Evolutionary conservation across 306 rosid species (phyloP), one percentile per base, ranked within the genome.

Genomic region (Quillaja saponaria): DNA sequence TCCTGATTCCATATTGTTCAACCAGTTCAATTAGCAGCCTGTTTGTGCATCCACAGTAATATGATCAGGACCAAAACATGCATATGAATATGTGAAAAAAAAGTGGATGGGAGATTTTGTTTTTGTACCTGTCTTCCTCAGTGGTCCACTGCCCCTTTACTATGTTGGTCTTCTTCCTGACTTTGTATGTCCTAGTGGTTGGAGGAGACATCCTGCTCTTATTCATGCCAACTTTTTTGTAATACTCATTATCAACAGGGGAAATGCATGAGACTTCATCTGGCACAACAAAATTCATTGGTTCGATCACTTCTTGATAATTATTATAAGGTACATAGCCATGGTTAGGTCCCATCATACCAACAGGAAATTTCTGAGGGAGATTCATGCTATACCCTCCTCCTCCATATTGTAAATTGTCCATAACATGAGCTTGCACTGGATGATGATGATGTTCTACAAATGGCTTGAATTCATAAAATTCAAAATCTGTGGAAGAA

Each of bases 61-160:
- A 7, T 10, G 41, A 28, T 47, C 9, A 18, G 57, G 40, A 57
- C 20, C 0, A 61, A 47, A 40, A 25, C 2, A 25, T 1, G 4
- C 16, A 56, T n/a, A 49, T 13, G 19, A 58, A 45, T 42, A n/a
- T 21, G 11, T 52, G 63, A 47, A 35, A 4, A 7, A 50, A 0
- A 40, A 41, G 38, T 20, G 17, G 34, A 21, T 7, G 8, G 59
- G 39, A 25, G 31, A 2, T 25, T 25, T 25, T 25, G 31, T 25
- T 25, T 25, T 25, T 20, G n/a, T 67, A 92, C 96, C 96, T 83
- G 76, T 92, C 96, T 83, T 88, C 99, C 49, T 88, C 91, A 49
- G 61, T 66, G 3, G 90, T 84, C 99, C 99, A 92, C 34, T 89
- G 99, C 0, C 99, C 99, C 78, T 92, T 92, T 68, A 92, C 84